These are phyloP conservation scores for Golubevia sp. DNA, from an alignment of 1,284 basidiomycete genomes.

Conservation along the genomic window DNA sequence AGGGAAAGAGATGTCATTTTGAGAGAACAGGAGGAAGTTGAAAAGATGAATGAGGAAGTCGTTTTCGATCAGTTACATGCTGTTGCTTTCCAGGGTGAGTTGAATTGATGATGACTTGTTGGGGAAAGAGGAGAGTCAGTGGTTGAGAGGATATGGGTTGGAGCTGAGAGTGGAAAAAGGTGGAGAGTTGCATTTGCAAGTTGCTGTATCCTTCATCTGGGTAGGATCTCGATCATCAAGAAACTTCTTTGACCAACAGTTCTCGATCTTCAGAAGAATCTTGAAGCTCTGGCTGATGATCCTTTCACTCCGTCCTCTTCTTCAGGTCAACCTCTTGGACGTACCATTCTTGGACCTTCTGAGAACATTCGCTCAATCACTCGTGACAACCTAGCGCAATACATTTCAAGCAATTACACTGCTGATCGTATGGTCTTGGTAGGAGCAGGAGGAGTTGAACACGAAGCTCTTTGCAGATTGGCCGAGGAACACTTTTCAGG, in stretches of 20 bases:
- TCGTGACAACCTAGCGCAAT: slow-evolving; percentile 83
- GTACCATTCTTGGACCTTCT: slow-evolving; percentile 96
- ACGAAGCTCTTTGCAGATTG: slow-evolving; percentile 88
- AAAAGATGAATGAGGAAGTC: slow-evolving; percentile 97
- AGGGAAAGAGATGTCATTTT: slow-evolving; percentile 96
- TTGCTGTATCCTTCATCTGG: too few species aligned
- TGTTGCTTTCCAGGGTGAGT: slow-evolving; percentile 88
- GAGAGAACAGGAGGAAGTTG: slow-evolving; percentile 97
- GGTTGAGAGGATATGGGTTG: too few species aligned
- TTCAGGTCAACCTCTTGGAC: slow-evolving; percentile 85
- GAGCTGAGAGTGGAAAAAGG: too few species aligned
- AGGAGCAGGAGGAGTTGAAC: slow-evolving; percentile 92
- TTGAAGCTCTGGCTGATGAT: background rate
- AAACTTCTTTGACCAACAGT: too few species aligned
- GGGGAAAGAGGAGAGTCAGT: too few species aligned
- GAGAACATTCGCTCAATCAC: slow-evolving; percentile 95
- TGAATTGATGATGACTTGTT: too few species aligned
- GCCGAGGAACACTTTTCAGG: slow-evolving; percentile 90
- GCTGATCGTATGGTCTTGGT: slow-evolving; percentile 99
- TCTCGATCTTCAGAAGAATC: background rate
- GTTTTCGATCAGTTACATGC: slow-evolving; percentile 98
- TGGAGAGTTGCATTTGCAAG: too few species aligned
- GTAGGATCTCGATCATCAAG: too few species aligned
- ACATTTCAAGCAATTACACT: slow-evolving; percentile 98
- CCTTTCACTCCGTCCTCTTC: slow-evolving; percentile 10